Evolutionary conservation across 345 rosid genomes (phyloP), one percentile per base, ranked within the genome.

Genomic region (Capsella bursapastoris): DNA sequence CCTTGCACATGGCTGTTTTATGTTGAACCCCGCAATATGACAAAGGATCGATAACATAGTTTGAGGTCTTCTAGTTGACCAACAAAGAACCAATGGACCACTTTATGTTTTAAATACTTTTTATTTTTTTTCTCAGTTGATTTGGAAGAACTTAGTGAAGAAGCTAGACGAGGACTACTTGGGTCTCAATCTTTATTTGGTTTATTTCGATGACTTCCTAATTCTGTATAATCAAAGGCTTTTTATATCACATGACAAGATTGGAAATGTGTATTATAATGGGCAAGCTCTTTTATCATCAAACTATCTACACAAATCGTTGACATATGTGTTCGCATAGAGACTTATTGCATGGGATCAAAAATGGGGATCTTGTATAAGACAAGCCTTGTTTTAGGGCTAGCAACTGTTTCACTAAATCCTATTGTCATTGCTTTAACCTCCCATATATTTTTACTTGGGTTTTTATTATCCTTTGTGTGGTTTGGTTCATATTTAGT

Each of bases 41-140:
- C 64, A 59, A 38, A 38, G 9, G 15, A 38, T 9, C 32, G 14
- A 40, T 7, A 22, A 34, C 11, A 40, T 11, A 60, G 3, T 9
- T 48, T 10, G 31, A 37, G n/a, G 15, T 59, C 31, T 59, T 59
- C 64, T 18, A 59, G 65, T 60, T 60, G 65, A 60, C 65, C 7
- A 34, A 34, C 14, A 9, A 0, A 57, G 28, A 16, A 8, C 35
- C 18, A 40, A 12, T 13, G 16, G 65, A 60, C 49, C 49, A 38
- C 34, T 40, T 40, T 11, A 11, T 60, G 16, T 22, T 38, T 60
- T 40, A 15, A 57, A 34, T 8, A 34, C 43, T 59, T 38, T 59
- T 22, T 22, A 22, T 22, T 2, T 0, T 22, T 22, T 40, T 12
- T 40, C 16, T 40, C 32, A 22, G 41, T 40, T 40, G 49, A 40